Conservation (phyloP, 108 stramenopile genomes). For the Seminavis robusta region DNA sequence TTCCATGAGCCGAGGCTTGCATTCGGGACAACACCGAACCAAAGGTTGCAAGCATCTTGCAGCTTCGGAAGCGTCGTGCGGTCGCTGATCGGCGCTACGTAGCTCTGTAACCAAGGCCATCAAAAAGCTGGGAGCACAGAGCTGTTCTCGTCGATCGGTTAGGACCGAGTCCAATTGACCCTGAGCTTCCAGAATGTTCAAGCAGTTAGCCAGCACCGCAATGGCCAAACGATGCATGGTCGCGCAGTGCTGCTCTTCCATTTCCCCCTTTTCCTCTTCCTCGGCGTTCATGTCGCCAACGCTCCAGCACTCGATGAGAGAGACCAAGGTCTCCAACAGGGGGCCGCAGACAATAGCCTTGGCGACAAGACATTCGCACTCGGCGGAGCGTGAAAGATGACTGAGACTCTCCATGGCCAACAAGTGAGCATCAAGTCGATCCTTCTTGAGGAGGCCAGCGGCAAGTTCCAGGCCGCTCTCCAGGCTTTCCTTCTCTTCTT, state of each 20-base stretch:
- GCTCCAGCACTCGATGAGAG: slow-evolving; percentile 11
- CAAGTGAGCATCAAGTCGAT: slow-evolving; percentile 14
- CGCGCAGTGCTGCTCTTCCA: background rate
- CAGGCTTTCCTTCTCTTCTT: background rate
- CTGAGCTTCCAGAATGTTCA: slow-evolving; percentile 1
- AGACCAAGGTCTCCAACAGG: slow-evolving; percentile 2
- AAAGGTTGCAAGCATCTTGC: slow-evolving; percentile 15
- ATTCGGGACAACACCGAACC: too few relatives aligned
- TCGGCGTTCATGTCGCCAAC: too few relatives aligned
- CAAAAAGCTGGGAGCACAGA: slow-evolving; percentile 5
- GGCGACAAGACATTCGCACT: background rate
- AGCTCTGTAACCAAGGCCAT: background rate
- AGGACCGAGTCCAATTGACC: background rate
- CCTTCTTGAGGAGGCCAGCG: slow-evolving; percentile 5
- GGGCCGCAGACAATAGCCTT: slow-evolving; percentile 2
- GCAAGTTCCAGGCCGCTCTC: slow-evolving; percentile 12
- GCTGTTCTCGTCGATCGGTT: background rate
- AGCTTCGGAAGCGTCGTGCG: slow-evolving; percentile 22
- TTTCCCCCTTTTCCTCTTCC: background rate
- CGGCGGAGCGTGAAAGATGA: slow-evolving; percentile 4
- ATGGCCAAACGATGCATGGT: slow-evolving; percentile 11
- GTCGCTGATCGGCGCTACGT: too few relatives aligned
- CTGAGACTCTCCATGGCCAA: slow-evolving; percentile 23
- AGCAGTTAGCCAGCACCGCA: slow-evolving; percentile 11
- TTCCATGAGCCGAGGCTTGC: too few relatives aligned